Base-by-base conservation (phyloP, 495 filamentous ascomycete genomes). In the Hypoxylon perforatum region DNA sequence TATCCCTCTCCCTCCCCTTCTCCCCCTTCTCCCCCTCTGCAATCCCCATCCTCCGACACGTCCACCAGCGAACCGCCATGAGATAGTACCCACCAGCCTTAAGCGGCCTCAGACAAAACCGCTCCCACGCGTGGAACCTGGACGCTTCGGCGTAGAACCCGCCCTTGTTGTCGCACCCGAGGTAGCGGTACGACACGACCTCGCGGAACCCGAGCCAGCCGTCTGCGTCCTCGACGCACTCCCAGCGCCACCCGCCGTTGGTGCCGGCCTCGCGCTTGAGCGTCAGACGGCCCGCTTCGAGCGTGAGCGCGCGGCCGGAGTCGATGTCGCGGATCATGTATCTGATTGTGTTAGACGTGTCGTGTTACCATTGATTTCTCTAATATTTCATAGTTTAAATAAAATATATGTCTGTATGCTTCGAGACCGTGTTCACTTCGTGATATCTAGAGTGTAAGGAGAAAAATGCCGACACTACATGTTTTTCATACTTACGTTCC, bases 241-340 rank as follows among this genome's bases (percentile, higher is more conserved):
- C 9, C 54, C 54, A 57, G 9, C 54, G 42, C 54, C 41, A 57
- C n/a, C 54, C 54, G 22, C 54, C 54, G 41, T 47, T 28, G 2
- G 28, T 12, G 30, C 18, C 54, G 17, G 17, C 51, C n/a, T 18
- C 14, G n/a, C 7, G 25, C 7, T 47, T 28, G 4, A 57, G 30
- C 1, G 39, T 15, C 18, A 57, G 12, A 3, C 30, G 25, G 2
- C 54, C 54, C 11, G 17, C 15, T n/a, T 8, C 25, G 0, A 57
- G 28, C n/a, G 28, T 38, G 22, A 57, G 4, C 3, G 42, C 42
- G 1, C 11, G 15, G 0, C 54, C 25, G 4, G 28, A 33, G 41
- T 57, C 41, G 1, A 48, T 1, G 42, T 57, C 33, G 7, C 42
- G 17, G 41, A 57, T 57, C 44, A 47, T 57, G 25, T 57, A n/a